A percentile compares a stretch with the other conserved stretches of the same genome.
Evolutionary conservation across 1,284 basidiomycete genomes (phyloP).

Genomic region (Trametes versicolor): DNA sequence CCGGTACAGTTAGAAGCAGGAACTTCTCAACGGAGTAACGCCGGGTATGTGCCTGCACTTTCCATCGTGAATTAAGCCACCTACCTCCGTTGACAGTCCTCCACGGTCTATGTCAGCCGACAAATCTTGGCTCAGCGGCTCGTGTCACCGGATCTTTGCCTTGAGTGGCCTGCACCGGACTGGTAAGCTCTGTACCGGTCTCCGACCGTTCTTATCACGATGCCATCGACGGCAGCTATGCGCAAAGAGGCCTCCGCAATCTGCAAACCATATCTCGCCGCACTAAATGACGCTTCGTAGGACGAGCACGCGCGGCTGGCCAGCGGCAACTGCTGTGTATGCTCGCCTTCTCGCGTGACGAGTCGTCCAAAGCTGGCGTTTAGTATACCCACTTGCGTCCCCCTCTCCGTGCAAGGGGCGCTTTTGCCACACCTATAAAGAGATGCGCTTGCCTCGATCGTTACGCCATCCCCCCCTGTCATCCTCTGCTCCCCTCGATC

Average conservation of each 20-base stretch:
- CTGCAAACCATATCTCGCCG: conserved; percentile 32
- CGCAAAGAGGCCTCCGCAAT: conserved; percentile 22
- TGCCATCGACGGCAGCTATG: conserved; percentile 28
- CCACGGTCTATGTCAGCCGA: conserved; percentile 28
- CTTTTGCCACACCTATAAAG: conserved; percentile 28
- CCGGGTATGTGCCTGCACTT: conserved; percentile 25
- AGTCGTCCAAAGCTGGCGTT: conserved; percentile 25
- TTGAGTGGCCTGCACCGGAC: conserved; percentile 25
- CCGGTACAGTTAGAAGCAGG: conserved; percentile 6
- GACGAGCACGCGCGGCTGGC: conserved; percentile 21
- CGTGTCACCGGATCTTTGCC: conserved; percentile 30
- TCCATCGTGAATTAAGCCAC: conserved; percentile 10
- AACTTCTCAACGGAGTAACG: conserved; percentile 21
- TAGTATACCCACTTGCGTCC: conserved; percentile 30
- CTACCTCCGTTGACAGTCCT: conserved; percentile 4
- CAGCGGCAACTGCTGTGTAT: conserved; percentile 24
- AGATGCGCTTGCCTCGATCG: conserved; percentile 20
- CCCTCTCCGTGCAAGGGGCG: conserved; percentile 18
- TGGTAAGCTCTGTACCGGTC: conserved; percentile 26
- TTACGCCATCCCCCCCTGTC: conserved; percentile 26
- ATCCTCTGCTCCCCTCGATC: conserved; percentile 7
- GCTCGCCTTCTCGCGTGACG: conserved; percentile 31
- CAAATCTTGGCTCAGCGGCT: conserved; percentile 17
- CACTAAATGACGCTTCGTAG: conserved; percentile 22
- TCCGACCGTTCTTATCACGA: conserved; percentile 31